Evolutionary conservation across 345 rosid genomes (phyloP).

Genomic region (Eutrema japonicum): DNA sequence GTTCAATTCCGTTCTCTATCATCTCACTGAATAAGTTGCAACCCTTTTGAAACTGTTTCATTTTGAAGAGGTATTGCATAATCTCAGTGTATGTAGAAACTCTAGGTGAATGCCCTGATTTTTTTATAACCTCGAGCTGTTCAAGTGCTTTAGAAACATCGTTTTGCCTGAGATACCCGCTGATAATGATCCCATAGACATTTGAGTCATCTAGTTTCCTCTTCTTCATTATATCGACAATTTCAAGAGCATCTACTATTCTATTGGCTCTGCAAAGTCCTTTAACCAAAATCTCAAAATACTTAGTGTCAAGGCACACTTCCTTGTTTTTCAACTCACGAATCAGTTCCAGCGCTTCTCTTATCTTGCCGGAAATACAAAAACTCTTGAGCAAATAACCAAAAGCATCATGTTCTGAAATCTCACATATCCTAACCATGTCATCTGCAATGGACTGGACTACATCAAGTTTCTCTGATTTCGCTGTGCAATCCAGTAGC

Average conservation of each 20-base stretch:
- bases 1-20: constrained; percentile 61
- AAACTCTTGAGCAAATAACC: constrained; percentile 64
- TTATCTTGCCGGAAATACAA: constrained; percentile 72
- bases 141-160: constrained; percentile 62
- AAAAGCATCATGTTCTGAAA: constrained; percentile 59
- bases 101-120: constrained; percentile 52
- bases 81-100: constrained; percentile 68
- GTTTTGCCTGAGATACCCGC: constrained; percentile 64
- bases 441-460: constrained; percentile 62
- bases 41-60: constrained; percentile 59
- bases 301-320: constrained; percentile 49
- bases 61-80: constrained; percentile 66
- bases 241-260: constrained; percentile 75
- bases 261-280: constrained; percentile 73
- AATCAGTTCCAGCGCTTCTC: constrained; percentile 70
- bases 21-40: constrained; percentile 64
- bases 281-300: constrained; percentile 67
- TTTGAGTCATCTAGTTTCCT: constrained; percentile 52
- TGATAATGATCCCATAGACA: constrained; percentile 57
- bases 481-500: constrained; percentile 55
- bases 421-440: constrained; percentile 57
- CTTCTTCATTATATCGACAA: constrained; percentile 71
- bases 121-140: constrained; percentile 58
- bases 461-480: constrained; percentile 53
- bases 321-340: constrained; percentile 61